Base-by-base conservation (phyloP, 2,329 filamentous ascomycete species). In the Dactylella cylindrospora region DNA sequence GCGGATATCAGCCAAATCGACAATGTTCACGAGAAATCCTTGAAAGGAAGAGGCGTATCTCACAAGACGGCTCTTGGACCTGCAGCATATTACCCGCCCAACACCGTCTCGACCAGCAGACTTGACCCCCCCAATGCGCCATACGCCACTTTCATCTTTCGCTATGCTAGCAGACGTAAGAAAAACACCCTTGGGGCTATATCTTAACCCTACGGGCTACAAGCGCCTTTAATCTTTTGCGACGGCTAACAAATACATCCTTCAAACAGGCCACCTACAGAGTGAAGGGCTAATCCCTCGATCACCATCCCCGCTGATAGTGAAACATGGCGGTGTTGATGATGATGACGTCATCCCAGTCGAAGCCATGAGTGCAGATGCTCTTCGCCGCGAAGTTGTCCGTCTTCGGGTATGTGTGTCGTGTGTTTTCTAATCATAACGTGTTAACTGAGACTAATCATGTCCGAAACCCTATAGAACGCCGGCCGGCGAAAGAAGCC, bases 91-190 rank as follows among this genome's bases (percentile, higher is more conserved):
- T 7, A 12, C 15, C 5, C 22, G 3, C 5, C 26, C 5, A 35
- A 1, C 3, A 1, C 7, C 10, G 12, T 0, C 20, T 2, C 4
- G 1, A 32, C 36, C 1, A 39, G 0, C 2, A 50, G 28, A 13
- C 4, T 59, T 12, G 45, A 59, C 29, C 38, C 53, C n/a, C 0
- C 2, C 1, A 28, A 55, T 13, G 17, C 3, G 1, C 45, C 53
- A 3, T 59, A 59, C n/a, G 31, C 46, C n/a, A 50, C 23, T 7
- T 59, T 59, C 12, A 26, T 40, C n/a, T 51, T 60, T 33, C 54
- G 45, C 31, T 59, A 59, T 33, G 23, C 53, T 10, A 50, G 38
- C 12, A 59, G 39, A 51, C n/a, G 44, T 59, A 32, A 33, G 41
- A n/a, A 31, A n/a, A 1, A 1, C 6, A 20, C 19, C 3, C n/a